Evolutionary conservation across 257 asterid genomes (phyloP).

Genomic region (Capsicum chinense): DNA sequence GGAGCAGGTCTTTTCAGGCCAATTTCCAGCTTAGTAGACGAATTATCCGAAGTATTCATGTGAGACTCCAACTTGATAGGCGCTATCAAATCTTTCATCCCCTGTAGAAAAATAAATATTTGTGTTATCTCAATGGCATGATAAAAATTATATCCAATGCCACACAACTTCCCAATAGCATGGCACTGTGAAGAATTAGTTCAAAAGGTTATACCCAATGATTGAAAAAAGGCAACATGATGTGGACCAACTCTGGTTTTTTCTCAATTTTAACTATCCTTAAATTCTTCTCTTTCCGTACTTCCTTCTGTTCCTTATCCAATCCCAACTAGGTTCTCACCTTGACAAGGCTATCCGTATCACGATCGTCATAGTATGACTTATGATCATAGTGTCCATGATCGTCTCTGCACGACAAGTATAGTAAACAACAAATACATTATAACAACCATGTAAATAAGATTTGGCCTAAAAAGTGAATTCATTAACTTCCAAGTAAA

Average conservation of each 20-base stretch:
- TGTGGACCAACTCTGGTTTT: not conserved
- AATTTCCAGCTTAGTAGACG: constrained; percentile 47
- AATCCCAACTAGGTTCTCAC: constrained; percentile 49
- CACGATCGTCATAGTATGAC: too few relatives aligned
- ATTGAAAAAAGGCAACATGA: not conserved
- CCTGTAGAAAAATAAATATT: constrained; percentile 50
- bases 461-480: too few relatives aligned
- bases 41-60: constrained; percentile 51
- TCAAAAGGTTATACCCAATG: not conserved
- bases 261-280: not conserved
- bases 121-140: constrained; percentile 18
- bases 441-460: too few relatives aligned
- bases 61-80: constrained; percentile 66
- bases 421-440: too few relatives aligned
- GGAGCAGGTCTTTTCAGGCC: constrained; percentile 88
- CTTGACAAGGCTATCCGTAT: constrained; percentile 57
- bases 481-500: too few relatives aligned
- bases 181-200: not conserved
- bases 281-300: constrained; percentile 18
- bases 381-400: too few relatives aligned
- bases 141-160: not conserved
- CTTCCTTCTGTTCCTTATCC: constrained; percentile 29
- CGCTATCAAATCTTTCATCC: constrained; percentile 85
- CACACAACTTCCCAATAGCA: too few relatives aligned
- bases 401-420: too few relatives aligned